Base-by-base conservation (phyloP, 2,329 filamentous ascomycete species). In the Camillea tinctor region DNA sequence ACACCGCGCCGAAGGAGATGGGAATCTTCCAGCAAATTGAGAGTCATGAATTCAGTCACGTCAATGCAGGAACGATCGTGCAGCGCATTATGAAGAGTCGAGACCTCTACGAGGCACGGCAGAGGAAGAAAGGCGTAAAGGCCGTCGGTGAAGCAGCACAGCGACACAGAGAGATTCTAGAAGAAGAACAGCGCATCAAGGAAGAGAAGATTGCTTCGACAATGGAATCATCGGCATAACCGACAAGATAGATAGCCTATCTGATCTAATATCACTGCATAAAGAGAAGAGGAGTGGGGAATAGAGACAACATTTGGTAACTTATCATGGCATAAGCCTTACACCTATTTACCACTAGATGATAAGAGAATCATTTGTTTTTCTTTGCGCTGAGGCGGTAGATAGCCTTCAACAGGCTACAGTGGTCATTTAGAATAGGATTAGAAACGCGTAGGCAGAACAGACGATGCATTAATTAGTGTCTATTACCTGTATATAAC, bases 21-120 rank as follows among this genome's bases (percentile, higher is more conserved):
- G 89, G 89, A 36, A 92, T 99, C 72, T 97, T 96, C 80, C 84
- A 81, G 49, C 86, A 96, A 73, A 88, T 97, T 50, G 84, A 85
- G 11, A 76, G 80, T 55, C 95, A 99, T 76, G 81, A 86, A 20
- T 99, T 94, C 73, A 84, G 91, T 65, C 84, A 93, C 62, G 93
- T 98, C 64, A 97, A 98, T 75, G 93, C 94, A 0, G 93, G 88
- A 2, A 89, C 95, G 68, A 98, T 99, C 68, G 93, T 99, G 53
- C 86, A 90, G 67, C 83, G 95, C 30, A 99, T 99, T 72, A 82
- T 98, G 81, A 90, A 88, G 75, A 93, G 92, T 70, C 84, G 93
- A 36, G 89, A 89, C 60, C 84, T 92, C 72, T 99, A 97, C 75
- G 94, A 98, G 78, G 95, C 92, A 69, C 83, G 95, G 61, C 95